Evolutionary conservation across 169 alveolate genomes (phyloP).

Genomic region (Fabrea salina): DNA sequence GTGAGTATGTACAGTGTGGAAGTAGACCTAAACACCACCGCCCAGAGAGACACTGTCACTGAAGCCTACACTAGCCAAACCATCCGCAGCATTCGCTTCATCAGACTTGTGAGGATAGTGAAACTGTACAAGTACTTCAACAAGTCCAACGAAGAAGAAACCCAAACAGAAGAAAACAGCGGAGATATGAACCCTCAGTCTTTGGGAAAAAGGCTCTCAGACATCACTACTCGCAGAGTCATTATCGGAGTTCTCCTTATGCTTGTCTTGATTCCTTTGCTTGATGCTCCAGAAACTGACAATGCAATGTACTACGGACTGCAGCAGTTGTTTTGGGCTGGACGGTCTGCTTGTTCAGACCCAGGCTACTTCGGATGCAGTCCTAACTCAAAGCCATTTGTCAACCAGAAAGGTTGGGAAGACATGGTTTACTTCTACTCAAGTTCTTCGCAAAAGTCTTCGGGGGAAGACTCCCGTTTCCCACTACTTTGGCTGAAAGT

Average conservation of each 20-base stretch:
- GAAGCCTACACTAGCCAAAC: slow-evolving; percentile 22
- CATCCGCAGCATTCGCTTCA: slow-evolving; percentile 64
- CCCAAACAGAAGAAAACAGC: slow-evolving; percentile 51
- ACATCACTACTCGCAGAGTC: slow-evolving; percentile 74
- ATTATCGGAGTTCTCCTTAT: slow-evolving; percentile 71
- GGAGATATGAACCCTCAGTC: slow-evolving; percentile 73
- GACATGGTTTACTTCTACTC: slow-evolving; percentile 31
- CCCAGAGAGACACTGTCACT: slow-evolving; percentile 33
- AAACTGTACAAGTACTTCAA: slow-evolving; percentile 77
- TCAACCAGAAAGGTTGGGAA: slow-evolving; percentile 45
- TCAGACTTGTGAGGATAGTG: slow-evolving; percentile 78
- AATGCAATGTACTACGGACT: slow-evolving; percentile 56
- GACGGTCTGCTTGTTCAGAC: slow-evolving; percentile 37
- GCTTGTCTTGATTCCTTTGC: slow-evolving; percentile 67
- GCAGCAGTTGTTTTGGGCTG: slow-evolving; percentile 64
- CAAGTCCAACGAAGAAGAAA: slow-evolving; percentile 68
- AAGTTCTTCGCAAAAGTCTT: slow-evolving; percentile 38
- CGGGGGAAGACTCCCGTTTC: not conserved
- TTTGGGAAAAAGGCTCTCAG: slow-evolving; percentile 73
- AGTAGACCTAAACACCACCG: slow-evolving; percentile 54
- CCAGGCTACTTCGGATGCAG: slow-evolving; percentile 12
- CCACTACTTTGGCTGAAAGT: slow-evolving; percentile 52
- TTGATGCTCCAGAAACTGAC: slow-evolving; percentile 49
- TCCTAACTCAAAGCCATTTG: slow-evolving; percentile 19
- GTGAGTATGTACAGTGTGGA: slow-evolving; percentile 19